Evolutionary conservation across 2,329 filamentous ascomycete genomes (phyloP), one percentile per base, ranked within the genome.

Genomic region (Periglandula ipomoeae): DNA sequence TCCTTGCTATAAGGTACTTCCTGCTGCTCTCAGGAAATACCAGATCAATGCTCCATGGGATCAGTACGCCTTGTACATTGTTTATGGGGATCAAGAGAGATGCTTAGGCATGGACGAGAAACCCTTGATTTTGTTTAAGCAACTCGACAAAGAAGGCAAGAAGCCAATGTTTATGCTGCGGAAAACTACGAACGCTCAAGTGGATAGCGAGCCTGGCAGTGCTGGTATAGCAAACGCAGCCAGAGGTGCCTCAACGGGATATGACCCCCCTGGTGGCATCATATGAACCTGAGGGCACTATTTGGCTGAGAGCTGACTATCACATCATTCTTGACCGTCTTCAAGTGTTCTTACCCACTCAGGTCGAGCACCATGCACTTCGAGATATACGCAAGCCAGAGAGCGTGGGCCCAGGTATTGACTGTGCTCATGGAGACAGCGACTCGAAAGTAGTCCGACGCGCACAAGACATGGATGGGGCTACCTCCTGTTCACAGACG

Each of bases 131-230:
- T 70, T 98, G 53, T 98, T 98, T 71, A 98, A 98, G 70, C 90
- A 97, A 65, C 73, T 98, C 49, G 90, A 97, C 63, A 90, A 90
- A 65, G 93, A 97, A 70, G 93, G 93, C 42, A 86, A 94, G 69
- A 98, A 97, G 65, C 93, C 93, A 20, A 97, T 97, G 93, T 98
- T 98, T 62, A 98, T 98, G 93, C 72, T 98, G 49, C 75, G 93
- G 50, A 82, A 82, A 66, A 82, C 77, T 30, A 79, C 76, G 43
- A 74, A 72, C 35, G 74, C 75, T 9, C 70, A 69, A 46, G 68
- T 68, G 22, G 77, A 80, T 45, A 74, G 76, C 40, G 67, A 70
- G 1, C 75, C 75, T 9, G 76, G 76, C 15, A 79, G 76, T 53
- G 76, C 75, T 6, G 76, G 76, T 10, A 62, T 80, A 23, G 70